Base-by-base conservation (phyloP, 768 basidiomycete genomes). In the Jaapia argillacea region DNA sequence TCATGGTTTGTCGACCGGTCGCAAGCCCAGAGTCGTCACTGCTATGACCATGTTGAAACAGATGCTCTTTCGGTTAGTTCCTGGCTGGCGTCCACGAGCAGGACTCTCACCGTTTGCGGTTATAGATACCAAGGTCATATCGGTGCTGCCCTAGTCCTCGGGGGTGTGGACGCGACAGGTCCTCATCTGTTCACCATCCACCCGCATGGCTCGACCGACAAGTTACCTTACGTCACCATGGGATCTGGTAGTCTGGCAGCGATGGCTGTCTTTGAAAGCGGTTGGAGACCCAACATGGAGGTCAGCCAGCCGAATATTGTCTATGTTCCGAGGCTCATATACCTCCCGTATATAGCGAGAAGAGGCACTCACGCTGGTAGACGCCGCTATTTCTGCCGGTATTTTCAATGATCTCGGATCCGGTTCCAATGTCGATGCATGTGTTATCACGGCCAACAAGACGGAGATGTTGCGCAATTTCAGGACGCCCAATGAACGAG, bases 41-140 rank as follows among this genome's bases (percentile, higher is more conserved):
- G 96, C 94, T 4, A 97, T 99, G 94, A 97, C 94, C 3, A 87
- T 97, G 90, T 70, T 97, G 51, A 97, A 98, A 64, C 93, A 94
- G 62, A 85, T 85, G 72, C 81, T 98, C 28, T 96, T 85, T 70
- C 69, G 73, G 89, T 91, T n/a, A 33, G 72, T 38, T 21, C 37
- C 7, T 10, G 13, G 37, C 20, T 38, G 13, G 20, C 10, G 10
- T 21, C 21, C 13, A 7, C 37, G 7, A 22, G 21, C 37, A 7
- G 10, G 7, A 10, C 10, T 12, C 10, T 12, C 13, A 22, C 36
- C 39, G 24, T 14, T 39, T 36, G 2, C 21, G 6, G 21, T 21
- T 5, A 3, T 54, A 96, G 92, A 56, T 75, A 98, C 60, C 91
- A 96, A 64, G 96, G 96, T 0, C 78, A 93, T 1, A 67, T 99